Base-by-base conservation (phyloP, 2,329 filamentous ascomycete genomes). In the Dendrostoma leiphaemia region DNA sequence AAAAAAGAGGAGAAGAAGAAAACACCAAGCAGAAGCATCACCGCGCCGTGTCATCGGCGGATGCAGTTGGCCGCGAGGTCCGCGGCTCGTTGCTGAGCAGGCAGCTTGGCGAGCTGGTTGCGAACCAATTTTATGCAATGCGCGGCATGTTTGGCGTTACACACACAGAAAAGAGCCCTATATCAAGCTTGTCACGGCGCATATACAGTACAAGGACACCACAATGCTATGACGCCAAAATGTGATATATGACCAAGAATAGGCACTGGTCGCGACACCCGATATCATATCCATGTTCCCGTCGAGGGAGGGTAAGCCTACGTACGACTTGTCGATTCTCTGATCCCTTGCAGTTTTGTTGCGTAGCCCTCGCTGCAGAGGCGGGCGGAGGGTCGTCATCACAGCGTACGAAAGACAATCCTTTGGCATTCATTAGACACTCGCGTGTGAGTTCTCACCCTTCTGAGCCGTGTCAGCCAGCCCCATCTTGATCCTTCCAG, bases 171-270 rank as follows among this genome's bases (percentile, higher is more conserved):
- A 40, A 28, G n/a, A 38, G 32, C n/a, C 21, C 40, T 46, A 41
- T 50, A 47, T 40, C 24, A 24, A 43, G n/a, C 51, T 51, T 19
- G 45, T 40, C 40, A 47, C 21, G 31, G 43, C 40, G 54, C 50
- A 50, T 48, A 56, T 41, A 46, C 44, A 53, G 53, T 41, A 46
- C 44, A 53, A 45, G 45, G 24, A 24, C 41, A 40, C 43, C 45
- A 43, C 46, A 32, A 28, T 28, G 13, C n/a, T 35, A 52, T 38
- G 48, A 40, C 32, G n/a, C 51, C 28, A 43, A 31, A 54, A 54
- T 54, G 38, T 54, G 55, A 57, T 54, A 51, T 48, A 44, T 57
- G 51, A 57, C 37, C 43, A 38, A 40, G 34, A 26, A 31, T 44
- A 45, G 44, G 23, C 31, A 47, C 48, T 47, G 34, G 55, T 51